Conservation (phyloP, 2,329 filamentous ascomycete species). For the Penicillium rolfsii region DNA sequence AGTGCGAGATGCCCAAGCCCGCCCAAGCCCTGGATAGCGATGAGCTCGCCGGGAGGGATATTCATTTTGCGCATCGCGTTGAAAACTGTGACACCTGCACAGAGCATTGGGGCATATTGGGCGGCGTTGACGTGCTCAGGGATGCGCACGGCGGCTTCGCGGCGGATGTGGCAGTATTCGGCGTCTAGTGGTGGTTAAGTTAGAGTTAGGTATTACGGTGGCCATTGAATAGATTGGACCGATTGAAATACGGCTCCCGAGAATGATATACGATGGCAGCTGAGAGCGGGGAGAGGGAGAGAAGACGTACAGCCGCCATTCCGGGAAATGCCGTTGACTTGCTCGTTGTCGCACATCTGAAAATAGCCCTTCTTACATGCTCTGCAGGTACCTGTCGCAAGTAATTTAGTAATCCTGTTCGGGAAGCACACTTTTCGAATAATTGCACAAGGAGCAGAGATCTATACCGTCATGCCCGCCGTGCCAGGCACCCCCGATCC, state of each 20-base stretch:
- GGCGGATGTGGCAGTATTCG: conserved; percentile 44
- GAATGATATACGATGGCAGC: no score
- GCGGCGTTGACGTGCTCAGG: conserved; percentile 53
- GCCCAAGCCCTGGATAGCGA: conserved; percentile 58
- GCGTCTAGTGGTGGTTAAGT: conserved; percentile 28
- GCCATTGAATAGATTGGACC: no score
- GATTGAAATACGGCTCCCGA: no score
- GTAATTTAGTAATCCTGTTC: no score
- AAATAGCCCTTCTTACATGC: conserved; percentile 65
- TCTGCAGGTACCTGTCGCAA: conserved; percentile 58
- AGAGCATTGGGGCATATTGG: conserved; percentile 52
- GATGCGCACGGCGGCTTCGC: conserved; percentile 49
- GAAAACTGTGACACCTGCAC: conserved; percentile 58
- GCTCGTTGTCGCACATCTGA: conserved; percentile 68
- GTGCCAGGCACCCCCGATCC: conserved; percentile 71
- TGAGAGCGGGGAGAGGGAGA: no score
- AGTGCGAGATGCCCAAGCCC: conserved; percentile 58
- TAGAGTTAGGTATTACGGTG: no score
- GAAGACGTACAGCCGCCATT: conserved; percentile 64
- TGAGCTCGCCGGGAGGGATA: conserved; percentile 49
- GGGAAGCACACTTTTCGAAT: no score
- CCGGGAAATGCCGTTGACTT: conserved; percentile 66
- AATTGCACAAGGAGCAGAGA: no score
- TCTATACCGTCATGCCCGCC: conserved; percentile 53
- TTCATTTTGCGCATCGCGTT: conserved; percentile 53